Evolutionary conservation across 305 asterid genomes (phyloP), one percentile per base, ranked within the genome.

Genomic region (Stenogyne calaminthoides): DNA sequence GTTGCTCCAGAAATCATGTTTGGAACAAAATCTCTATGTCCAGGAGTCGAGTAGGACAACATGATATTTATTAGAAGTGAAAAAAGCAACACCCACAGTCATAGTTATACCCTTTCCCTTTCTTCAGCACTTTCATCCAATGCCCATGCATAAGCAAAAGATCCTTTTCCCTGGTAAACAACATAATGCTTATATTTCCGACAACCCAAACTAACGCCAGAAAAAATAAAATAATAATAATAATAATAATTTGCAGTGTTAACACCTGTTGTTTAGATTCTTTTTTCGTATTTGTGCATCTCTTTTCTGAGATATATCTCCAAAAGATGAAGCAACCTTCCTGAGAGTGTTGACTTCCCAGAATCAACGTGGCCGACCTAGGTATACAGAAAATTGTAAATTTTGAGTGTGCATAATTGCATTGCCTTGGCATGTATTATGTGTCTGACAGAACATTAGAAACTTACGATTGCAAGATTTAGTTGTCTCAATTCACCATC

Each of bases 131-230:
- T 89, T 88, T 91, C 99, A 86, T 95, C 99, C 84, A 95, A 82
- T 67, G 98, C 98, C 99, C 99, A 95, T 67, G 99, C 99, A 81
- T 88, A 92, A 80, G 98, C 94, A 83, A 89, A 95, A 40, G 99
- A 92, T 62, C 98, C 98, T 76, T 95, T 95, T 58, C 99, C 99
- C 97, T 95, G 88, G 75, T 77, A 63, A 77, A 75, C 64, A 77
- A 75, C 75, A 74, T 66, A 77, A 40, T 36, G 19, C 66, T 58
- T 66, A 77, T 20, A 5, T 22, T 58, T 75, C 56, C 46, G 73
- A 62, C 32, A 72, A 77, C 74, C 61, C 75, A 76, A 74, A 62
- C 75, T 32, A 80, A 58, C 52, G 72, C 70, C 46, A 9, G 27
- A 0, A 52, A 52, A 64, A 51, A 39, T 54, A 69, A 11, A 4